phyloP scores from a whole-genome alignment of 805 yeast genomes.

The Metschnikowia anglica region DNA sequence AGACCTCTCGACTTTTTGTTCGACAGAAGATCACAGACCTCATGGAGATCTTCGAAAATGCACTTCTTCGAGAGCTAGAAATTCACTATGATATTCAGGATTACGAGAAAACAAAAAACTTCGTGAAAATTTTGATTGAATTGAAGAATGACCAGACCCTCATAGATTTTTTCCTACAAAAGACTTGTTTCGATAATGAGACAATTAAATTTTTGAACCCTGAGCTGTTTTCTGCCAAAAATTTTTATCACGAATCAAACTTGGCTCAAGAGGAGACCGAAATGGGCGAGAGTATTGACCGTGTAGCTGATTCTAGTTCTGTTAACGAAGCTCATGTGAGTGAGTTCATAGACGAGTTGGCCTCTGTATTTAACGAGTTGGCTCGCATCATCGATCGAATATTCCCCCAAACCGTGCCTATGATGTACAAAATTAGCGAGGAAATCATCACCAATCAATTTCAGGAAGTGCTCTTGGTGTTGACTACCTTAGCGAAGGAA shows the following conservation, averaged over 20 bases:
- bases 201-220: conserved; percentile 30
- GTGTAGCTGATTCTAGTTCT: background rate
- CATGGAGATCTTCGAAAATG: conserved; percentile 68
- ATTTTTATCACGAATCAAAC: conserved; percentile 20
- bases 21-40: conserved; percentile 51
- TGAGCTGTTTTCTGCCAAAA: conserved; percentile 26
- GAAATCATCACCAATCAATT: conserved; percentile 43
- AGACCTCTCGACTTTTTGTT: conserved; percentile 28
- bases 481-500: conserved; percentile 30
- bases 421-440: conserved; percentile 49
- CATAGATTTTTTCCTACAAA: conserved; percentile 45
- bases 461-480: conserved; percentile 31
- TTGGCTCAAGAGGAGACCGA: background rate
- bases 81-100: conserved; percentile 50
- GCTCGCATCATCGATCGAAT: conserved; percentile 40
- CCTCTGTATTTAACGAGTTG: conserved; percentile 38
- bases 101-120: conserved; percentile 36
- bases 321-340: conserved; percentile 23
- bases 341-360: conserved; percentile 29
- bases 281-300: background rate
- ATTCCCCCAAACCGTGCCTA: conserved; percentile 46
- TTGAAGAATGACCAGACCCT: conserved; percentile 43
- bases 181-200: conserved; percentile 41
- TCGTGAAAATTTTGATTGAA: conserved; percentile 36
- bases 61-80: conserved; percentile 68